Base-by-base conservation (phyloP, 2,329 filamentous ascomycete genomes). In the Ambrosiella beaveri region DNA sequence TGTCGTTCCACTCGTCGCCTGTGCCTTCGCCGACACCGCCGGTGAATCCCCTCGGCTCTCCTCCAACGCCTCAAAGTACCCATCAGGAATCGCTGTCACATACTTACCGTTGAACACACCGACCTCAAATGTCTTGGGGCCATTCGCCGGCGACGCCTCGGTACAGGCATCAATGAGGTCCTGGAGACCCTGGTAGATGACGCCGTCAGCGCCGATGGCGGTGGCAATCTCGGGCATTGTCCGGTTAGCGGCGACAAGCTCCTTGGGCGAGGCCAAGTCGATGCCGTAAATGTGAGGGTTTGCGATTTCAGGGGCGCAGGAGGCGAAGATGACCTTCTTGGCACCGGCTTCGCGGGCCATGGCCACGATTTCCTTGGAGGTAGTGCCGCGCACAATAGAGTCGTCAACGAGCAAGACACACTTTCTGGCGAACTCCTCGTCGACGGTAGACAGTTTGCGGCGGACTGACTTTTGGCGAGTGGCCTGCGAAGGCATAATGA, bases 91-190 rank as follows among this genome's bases (percentile, higher is more conserved):
- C 0, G 81, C 81, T 0, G 91, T 96, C 61, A 87, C 76, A 69
- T 96, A 96, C 62, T 82, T 81, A 51, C 91, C 91, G 66, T 83
- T 88, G 73, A 97, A 96, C 7, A 96, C 90, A 57, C 91, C 90
- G 1, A 94, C 82, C 67, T 97, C 91, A 63, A 96, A 96, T 58
- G 84, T 74, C 7, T 74, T 74, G 61, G 78, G 71, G 58, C 77
- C 72, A 55, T 81, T 77, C 61, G 81, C 82, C 5, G 57, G 59
- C 7, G 57, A 59, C 3, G 87, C 78, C 63, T 88, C 82, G 1
- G 82, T 77, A 66, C 90, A 96, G 0, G 89, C 82, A 37, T 77
- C 80, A 66, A 85, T 84, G n/a, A 97, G 75, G 65, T 94, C 90
- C 1, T 82, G 77, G 1, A 97, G 77, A 7, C 67, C 66, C 62